A percentile compares a stretch with the other conserved stretches of the same genome.
Evolutionary conservation across 2,329 filamentous ascomycete genomes (phyloP).

Genomic region (Ascochyta rabiei): DNA sequence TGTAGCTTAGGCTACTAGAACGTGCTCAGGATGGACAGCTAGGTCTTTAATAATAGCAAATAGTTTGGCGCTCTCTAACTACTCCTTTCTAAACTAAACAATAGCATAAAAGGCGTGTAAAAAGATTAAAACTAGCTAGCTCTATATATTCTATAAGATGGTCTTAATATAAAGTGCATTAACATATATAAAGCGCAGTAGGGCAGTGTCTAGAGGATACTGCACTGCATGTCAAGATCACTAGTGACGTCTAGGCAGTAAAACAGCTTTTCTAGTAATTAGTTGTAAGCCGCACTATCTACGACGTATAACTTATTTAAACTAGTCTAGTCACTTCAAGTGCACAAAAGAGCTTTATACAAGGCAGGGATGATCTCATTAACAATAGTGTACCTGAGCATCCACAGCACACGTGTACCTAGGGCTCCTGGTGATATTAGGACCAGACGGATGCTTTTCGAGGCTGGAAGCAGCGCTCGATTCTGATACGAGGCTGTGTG

Average conservation of each 20-base stretch:
- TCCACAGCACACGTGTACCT: neutral
- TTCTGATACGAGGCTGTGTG: neutral
- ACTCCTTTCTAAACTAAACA: slow-evolving; percentile 14
- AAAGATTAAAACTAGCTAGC: slow-evolving; percentile 19
- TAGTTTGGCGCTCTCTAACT: neutral
- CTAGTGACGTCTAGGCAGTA: neutral
- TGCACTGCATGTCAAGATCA: neutral
- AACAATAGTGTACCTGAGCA: neutral
- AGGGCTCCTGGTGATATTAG: neutral
- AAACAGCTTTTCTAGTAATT: no score
- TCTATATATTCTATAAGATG: slow-evolving; percentile 4
- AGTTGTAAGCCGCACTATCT: neutral
- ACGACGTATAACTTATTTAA: neutral
- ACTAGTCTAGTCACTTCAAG: neutral
- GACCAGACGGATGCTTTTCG: neutral
- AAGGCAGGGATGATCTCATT: neutral
- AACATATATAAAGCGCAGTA: slow-evolving; percentile 8
- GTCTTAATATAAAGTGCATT: slow-evolving; percentile 24
- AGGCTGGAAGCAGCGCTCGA: neutral
- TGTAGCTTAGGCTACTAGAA: no score
- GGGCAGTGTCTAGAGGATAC: neutral
- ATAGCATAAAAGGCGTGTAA: slow-evolving; percentile 3
- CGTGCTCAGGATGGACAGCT: neutral
- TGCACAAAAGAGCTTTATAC: slow-evolving; percentile 5
- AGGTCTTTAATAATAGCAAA: neutral